Evolutionary conservation across 1,284 basidiomycete species (phyloP), one percentile per base, ranked within the genome.

Genomic region (Sparassis latifolia): DNA sequence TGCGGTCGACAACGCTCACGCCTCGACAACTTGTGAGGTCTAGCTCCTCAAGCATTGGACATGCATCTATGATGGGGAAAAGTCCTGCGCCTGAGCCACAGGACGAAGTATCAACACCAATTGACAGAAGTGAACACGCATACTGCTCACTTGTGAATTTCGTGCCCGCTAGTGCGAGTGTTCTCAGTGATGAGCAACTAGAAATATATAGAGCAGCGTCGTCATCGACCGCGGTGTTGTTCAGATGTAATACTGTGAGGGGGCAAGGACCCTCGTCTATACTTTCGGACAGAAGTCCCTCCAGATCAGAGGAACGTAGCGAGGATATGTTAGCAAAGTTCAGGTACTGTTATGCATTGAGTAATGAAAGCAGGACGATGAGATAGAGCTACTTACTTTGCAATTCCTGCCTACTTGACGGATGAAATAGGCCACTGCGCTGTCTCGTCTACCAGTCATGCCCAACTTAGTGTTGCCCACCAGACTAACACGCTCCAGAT

Each of bases 1-100:
- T 70, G 32, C 85, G 69, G 53, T 86, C 79, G 2, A 69, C 69
- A 3, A 86, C 70, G 10, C 58, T 70, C 46, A 87, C 71, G 3
- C 84, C 78, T 49, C 84, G 74, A 55, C 85, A 87, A 51, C 81
- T 79, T 1, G 82, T 86, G 35, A 87, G 64, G 58, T 86, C 79
- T 7, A 87, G 62, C 20, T 70, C 74, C 52, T 70, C 64, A 29
- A 87, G 64, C 31, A 65, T 67, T 2, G 69, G 55, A 55, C 85
- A 87, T 2, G 70, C 72, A 55, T 86, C 77, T 33, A 87, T 68
- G 45, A 87, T 76, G 2, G 66, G 58, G 53, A 79, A 80, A 31
- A 86, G 57, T 2, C 77, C 84, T 0, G 67, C 68, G 50, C 69
- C 84, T 87, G 35, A 6, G 35, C 52, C n/a, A 42, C 33, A 42